Conservation (phyloP, 495 filamentous ascomycete genomes). For the Penicillium paradoxum region DNA sequence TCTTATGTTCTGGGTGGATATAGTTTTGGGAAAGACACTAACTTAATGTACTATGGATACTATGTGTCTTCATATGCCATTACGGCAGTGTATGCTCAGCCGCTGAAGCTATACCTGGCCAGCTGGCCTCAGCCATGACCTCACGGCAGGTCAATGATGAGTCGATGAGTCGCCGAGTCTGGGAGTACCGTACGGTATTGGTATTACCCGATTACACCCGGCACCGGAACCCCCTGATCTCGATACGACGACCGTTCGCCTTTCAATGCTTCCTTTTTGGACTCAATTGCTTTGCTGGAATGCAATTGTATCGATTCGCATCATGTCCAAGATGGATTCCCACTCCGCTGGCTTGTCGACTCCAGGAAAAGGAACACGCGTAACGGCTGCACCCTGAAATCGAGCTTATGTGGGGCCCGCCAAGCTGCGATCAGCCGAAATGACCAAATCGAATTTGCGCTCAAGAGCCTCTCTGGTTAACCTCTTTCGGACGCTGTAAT, state of each 20-base stretch:
- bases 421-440: conserved; percentile 26
- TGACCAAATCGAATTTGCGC: conserved; percentile 14
- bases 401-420: conserved; percentile 31
- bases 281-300: neutral
- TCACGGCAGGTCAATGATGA: conserved; percentile 5
- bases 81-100: neutral
- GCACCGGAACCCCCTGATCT: neutral
- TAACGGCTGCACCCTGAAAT: conserved; percentile 17
- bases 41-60: conserved; percentile 1
- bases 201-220: conserved; percentile 11
- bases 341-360: too few species aligned
- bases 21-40: neutral
- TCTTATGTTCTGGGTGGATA: neutral
- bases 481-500: neutral
- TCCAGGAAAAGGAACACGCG: neutral
- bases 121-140: conserved; percentile 4
- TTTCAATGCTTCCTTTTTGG: neutral
- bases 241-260: neutral
- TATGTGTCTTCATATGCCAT: neutral
- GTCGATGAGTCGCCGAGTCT: conserved; percentile 1
- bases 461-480: conserved; percentile 19
- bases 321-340: too few species aligned
- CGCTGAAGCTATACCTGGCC: neutral
- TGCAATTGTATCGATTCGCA: neutral
- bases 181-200: neutral